Evolutionary conservation across 2,329 filamentous ascomycete genomes (phyloP).

Genomic region (Xylariaceae sp.): DNA sequence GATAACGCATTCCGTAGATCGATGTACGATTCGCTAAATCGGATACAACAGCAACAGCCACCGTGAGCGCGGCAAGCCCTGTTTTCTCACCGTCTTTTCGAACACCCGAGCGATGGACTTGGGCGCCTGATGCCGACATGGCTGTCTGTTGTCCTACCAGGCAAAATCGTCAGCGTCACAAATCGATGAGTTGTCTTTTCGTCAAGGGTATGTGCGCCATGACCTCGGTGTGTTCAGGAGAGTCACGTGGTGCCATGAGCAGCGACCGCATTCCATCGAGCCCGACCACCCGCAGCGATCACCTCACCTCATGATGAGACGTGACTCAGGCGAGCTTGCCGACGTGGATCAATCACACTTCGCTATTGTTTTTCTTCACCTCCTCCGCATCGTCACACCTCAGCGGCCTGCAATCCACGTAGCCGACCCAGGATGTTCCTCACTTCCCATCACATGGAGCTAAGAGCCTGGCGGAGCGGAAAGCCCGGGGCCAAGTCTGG

Average conservation of each 20-base stretch:
- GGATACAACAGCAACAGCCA: constrained; percentile 15
- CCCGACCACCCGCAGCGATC: background rate
- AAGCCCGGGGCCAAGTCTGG: too few relatives aligned
- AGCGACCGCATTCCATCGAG: too few relatives aligned
- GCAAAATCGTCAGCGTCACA: constrained; percentile 2
- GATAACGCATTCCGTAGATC: constrained; percentile 7
- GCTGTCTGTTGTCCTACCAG: background rate
- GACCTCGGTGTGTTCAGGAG: constrained; percentile 22
- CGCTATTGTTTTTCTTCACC: background rate
- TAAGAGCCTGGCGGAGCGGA: too few relatives aligned
- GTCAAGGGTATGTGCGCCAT: constrained; percentile 15
- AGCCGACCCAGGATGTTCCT: background rate
- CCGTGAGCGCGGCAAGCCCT: constrained; percentile 6
- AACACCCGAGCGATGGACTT: background rate
- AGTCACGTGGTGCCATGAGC: constrained; percentile 19
- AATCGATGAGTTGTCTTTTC: constrained; percentile 21
- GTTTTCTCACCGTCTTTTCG: background rate
- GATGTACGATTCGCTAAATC: constrained; percentile 19
- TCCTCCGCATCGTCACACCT: constrained; percentile 12
- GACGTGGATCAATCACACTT: background rate
- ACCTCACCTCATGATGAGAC: background rate
- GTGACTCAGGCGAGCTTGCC: background rate
- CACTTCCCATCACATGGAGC: too few relatives aligned
- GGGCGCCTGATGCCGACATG: background rate
- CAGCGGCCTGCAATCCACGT: constrained; percentile 9